Evolutionary conservation across 192 early-diverging fungal genomes (phyloP).

Genomic region (Coemansia sp.): DNA sequence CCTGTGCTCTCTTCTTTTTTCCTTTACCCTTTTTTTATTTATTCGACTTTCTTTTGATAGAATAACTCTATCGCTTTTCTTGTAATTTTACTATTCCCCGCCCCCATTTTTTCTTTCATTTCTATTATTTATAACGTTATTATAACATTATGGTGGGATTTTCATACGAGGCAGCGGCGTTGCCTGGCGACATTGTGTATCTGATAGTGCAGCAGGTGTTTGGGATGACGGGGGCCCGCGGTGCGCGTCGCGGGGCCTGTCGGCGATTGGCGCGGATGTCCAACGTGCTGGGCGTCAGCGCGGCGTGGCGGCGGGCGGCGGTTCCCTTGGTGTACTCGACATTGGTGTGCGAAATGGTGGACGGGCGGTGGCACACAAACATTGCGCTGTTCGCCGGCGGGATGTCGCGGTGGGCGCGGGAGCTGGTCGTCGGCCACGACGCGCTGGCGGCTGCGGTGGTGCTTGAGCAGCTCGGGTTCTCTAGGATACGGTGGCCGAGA

Average conservation of each 20-base stretch:
- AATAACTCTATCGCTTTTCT: too few species aligned
- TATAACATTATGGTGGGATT: not conserved
- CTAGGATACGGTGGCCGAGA: not conserved
- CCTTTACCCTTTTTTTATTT: too few species aligned
- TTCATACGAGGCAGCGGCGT: not conserved
- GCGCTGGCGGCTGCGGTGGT: not conserved
- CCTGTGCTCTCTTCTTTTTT: too few species aligned
- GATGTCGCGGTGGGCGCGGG: not conserved
- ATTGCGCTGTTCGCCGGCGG: not conserved
- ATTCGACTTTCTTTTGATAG: too few species aligned
- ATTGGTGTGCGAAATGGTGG: conserved; percentile 12
- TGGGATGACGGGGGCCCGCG: not conserved
- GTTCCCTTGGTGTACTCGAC: conserved; percentile 14
- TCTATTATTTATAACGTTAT: too few species aligned
- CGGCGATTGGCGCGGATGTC: not conserved
- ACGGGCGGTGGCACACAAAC: conserved; percentile 17
- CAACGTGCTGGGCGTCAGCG: not conserved
- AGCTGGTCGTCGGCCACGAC: not conserved
- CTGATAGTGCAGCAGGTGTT: conserved; percentile 11
- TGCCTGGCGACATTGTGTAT: conserved; percentile 12
- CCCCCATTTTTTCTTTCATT: too few species aligned
- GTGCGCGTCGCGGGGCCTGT: not conserved
- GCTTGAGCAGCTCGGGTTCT: not conserved
- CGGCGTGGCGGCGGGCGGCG: conserved; percentile 13
- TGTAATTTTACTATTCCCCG: too few species aligned